phyloP scores from a whole-genome alignment of 345 rosid species.

The Capsella bursapastoris region DNA sequence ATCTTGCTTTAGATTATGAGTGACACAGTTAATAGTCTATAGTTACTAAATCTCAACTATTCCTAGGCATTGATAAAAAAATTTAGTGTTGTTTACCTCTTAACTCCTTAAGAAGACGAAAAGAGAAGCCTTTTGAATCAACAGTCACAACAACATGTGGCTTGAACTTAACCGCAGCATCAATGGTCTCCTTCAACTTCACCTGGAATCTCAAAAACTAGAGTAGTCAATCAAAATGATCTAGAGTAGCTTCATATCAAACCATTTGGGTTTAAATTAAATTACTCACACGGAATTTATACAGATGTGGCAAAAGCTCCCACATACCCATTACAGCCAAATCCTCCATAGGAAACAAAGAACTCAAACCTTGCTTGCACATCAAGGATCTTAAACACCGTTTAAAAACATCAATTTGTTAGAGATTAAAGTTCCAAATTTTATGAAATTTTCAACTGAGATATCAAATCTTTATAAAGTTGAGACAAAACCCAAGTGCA shows the following conservation, averaged over 20 bases:
- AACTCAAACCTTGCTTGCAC: constrained; percentile 71
- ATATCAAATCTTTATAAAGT: background rate
- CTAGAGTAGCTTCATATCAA: background rate
- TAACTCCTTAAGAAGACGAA: constrained; percentile 76
- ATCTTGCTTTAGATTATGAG: background rate
- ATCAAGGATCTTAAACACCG: constrained; percentile 60
- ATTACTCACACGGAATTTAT: constrained; percentile 73
- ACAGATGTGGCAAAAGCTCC: constrained; percentile 86
- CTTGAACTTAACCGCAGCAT: constrained; percentile 66
- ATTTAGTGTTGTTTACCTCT: constrained; percentile 51
- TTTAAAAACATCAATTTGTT: constrained; percentile 13
- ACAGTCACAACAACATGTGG: constrained; percentile 92
- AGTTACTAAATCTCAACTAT: too few species aligned
- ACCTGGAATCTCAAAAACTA: constrained; percentile 49
- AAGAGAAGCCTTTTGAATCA: constrained; percentile 95
- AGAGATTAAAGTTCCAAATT: constrained; percentile 1
- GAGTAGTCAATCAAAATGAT: background rate
- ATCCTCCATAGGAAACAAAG: constrained; percentile 87
- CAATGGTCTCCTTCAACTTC: constrained; percentile 70
- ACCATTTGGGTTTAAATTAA: background rate
- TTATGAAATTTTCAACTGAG: background rate
- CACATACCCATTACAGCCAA: constrained; percentile 92
- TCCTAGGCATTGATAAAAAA: background rate
- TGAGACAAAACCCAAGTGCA: background rate
- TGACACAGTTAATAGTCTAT: too few species aligned